Base-by-base conservation (phyloP, 768 basidiomycete genomes). In the Erythrobasidium yunnanense region DNA sequence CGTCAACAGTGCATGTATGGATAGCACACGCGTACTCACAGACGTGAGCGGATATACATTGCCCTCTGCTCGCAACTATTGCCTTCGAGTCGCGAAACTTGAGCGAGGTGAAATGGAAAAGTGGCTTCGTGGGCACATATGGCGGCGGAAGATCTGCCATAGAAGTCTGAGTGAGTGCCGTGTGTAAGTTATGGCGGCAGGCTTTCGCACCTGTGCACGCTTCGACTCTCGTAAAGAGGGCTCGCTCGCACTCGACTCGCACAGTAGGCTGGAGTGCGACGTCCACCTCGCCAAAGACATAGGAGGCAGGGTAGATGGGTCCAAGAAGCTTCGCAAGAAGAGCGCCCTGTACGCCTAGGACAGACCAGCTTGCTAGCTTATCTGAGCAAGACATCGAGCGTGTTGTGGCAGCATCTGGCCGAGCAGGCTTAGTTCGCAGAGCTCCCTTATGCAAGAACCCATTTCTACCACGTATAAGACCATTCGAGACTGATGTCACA, bases 301-400 rank as follows among this genome's bases (percentile, higher is more conserved):
- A 76, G 25, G 74, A 72, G 46, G 77, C 75, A 22, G 92, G 76
- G 72, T 89, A 89, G 5, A 92, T 87, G 2, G 70, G 70, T 15
- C 71, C 42, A 83, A 77, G 68, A 81, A 78, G 17, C 67, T 76
- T 4, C 6, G 84, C 80, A 1, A 82, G 82, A 52, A 95, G 77
- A 1, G 87, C 85, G 2, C 93, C 92, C 73, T 93, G 90, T 25
- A 93, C 79, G 0, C 92, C 92, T 2, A 90, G 78, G 0, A 86
- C 81, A 60, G 81, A 83, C 90, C 91, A 97, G 3, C 81, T 77
- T 0, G 90, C 89, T 45, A 97, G 85, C 76, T 97, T 97, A 75
- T 97, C 92, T 70, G 87, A 89, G 77, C 92, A 97, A 0, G 90
- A 89, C 85, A 95, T 88, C 72, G 82, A 88, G 0, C 82, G 74